Evolutionary conservation across 1,139 yeast species (phyloP), one percentile per base, ranked within the genome.

Genomic region (Debaryomyces sp.): DNA sequence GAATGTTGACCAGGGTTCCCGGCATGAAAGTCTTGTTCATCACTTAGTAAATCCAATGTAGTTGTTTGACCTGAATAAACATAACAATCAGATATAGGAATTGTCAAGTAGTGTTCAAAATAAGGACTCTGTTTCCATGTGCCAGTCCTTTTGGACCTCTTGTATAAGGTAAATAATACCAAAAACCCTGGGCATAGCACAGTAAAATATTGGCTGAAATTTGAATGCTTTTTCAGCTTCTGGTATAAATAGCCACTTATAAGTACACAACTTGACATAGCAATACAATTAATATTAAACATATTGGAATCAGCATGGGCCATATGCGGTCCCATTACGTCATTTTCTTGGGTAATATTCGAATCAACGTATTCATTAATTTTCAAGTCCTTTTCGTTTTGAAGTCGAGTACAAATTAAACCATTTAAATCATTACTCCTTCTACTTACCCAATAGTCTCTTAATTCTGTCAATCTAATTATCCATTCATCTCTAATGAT

Each of bases 31-130:
- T 72, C 72, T 10, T 64, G 66, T 46, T 76, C 81, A 18, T 81
- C 68, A 10, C 75, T 71, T 36, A 85, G 61, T 41, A 89, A 66
- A 55, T 87, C 94, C 37, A 75, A 63, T 7, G 76, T 74, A 1
- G 94, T 82, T 1, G 80, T 68, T 3, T 75, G 66, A 3, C 95
- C 96, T 1, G 95, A 84, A 64, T 89, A 89, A 3, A 89, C 72
- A 62, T 90, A 92, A 52, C 95, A 85, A 13, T 80, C 81, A 3
- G 78, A 63, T 27, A 92, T 67, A 1, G 92, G 84, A 21, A 90
- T 77, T 0, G 88, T 77, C 44, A 80, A 58, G 54, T 75, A 77
- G 53, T 80, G 84, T 38, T 68, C 64, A 55, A 75, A 82, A 52
- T 70, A 77, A 7, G 73, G 67, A 0, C 73, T 68, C 5, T 71